These are phyloP conservation scores for Fusarium poae DNA, from an alignment of 2,329 filamentous ascomycete species.

Conservation along the genomic window DNA sequence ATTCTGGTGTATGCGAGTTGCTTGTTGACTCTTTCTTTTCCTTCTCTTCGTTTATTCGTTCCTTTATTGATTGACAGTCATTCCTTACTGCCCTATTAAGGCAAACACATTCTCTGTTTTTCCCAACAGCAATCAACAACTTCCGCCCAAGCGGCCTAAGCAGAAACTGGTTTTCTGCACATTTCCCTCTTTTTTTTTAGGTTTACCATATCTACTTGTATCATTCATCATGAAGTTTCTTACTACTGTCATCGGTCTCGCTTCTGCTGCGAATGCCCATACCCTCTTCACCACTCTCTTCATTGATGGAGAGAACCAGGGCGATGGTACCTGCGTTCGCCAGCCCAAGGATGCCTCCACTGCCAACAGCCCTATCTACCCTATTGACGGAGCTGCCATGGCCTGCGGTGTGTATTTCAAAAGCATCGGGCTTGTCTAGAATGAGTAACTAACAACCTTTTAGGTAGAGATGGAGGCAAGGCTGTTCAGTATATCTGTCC, in stretches of 20 bases:
- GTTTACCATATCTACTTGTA: slow-evolving; percentile 41
- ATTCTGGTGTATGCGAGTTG: slow-evolving; percentile 39
- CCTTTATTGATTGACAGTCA: slow-evolving; percentile 40
- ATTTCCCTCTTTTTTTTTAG: slow-evolving; percentile 3
- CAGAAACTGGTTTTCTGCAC: slow-evolving; percentile 48
- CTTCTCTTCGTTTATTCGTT: slow-evolving; percentile 33
- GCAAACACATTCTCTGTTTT: slow-evolving; percentile 28
- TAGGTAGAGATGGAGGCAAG: slow-evolving; percentile 60
- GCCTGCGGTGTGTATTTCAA: slow-evolving; percentile 71
- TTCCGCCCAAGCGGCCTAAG: slow-evolving; percentile 39
- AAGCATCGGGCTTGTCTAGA: not conserved
- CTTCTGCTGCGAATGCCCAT: slow-evolving; percentile 63
- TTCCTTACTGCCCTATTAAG: slow-evolving; percentile 34
- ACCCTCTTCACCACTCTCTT: slow-evolving; percentile 74
- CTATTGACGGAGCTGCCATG: slow-evolving; percentile 72
- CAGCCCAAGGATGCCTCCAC: slow-evolving; percentile 68
- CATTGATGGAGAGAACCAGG: slow-evolving; percentile 72
- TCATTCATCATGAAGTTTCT: slow-evolving; percentile 56
- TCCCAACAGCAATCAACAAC: slow-evolving; percentile 18
- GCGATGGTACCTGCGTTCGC: slow-evolving; percentile 78
- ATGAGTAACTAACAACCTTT: not conserved
- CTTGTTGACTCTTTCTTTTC: slow-evolving; percentile 16
- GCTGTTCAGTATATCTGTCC: slow-evolving; percentile 64
- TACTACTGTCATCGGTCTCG: slow-evolving; percentile 53
- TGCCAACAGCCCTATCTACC: slow-evolving; percentile 69